Base-by-base conservation (phyloP, 495 filamentous ascomycete genomes). In the Platismatia glauca region DNA sequence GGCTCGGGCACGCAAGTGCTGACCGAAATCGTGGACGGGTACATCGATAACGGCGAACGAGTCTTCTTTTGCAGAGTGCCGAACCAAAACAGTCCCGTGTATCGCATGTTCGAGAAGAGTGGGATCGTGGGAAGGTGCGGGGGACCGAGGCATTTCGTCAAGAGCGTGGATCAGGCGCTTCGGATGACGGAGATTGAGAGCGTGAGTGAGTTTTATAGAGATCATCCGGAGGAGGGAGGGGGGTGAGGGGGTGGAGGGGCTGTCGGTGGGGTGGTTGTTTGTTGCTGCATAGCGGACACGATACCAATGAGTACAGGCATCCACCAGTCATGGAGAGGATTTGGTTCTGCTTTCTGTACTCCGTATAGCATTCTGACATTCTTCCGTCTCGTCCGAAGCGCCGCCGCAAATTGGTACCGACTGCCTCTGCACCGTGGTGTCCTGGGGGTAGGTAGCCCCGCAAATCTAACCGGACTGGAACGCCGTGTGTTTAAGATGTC, bases 1-100 rank as follows among this genome's bases (percentile, higher is more conserved):
- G 94, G 91, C 24, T 93, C 89, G 0, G 94, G 93, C 2, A 88
- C 90, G 1, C 94, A 97, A 73, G 93, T 97, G 7, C 75, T 98
- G 7, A 81, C 78, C 53, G 94, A 97, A 75, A 97, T 97, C 65
- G 89, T 98, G 43, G 76, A 85, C 22, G 79, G 76, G 2, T 97
- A 97, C 68, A 74, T 84, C 0, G 75, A 86, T 27, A 76, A 84
- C 9, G 89, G 86, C 0, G 89, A 90, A 1, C 75, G 86, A 7
- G 90, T 98, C 4, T 97, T 91, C 75, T 97, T 98, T 75, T 91
- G 87, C 64, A 79, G 93, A 13, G 81, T 90, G 0, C 87, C 91
- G 0, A 75, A 74, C 1, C 74, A 76, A 59, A 79, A 82, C 7
- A 81, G 79, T 50, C 72, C 80, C 18, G 86, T 97, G 0, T 93